Evolutionary conservation across 2,329 filamentous ascomycete species (phyloP), one percentile per base, ranked within the genome.

Genomic region (Calonectria honghensis): DNA sequence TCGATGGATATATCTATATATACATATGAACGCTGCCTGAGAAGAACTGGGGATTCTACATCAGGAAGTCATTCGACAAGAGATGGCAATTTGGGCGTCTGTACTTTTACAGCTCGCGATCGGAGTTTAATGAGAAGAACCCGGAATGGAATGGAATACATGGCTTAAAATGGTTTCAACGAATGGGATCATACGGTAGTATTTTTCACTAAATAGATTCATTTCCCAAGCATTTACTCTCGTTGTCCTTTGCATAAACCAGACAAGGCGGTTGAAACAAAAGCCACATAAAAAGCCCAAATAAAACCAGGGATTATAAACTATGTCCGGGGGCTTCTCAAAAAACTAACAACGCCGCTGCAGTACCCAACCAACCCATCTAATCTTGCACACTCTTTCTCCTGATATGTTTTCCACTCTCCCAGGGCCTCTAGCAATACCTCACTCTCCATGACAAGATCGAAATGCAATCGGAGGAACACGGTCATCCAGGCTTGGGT

Each of bases 401-500:
- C 92, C 84, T 96, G 94, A 80, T 94, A 91, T 35, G 85, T 85
- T 83, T 93, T 93, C 95, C 95, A 98, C 79, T 90, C 89, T 68
- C 85, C 84, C 74, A 98, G 85, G 61, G 91, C 91, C 1, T 85
- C 86, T 59, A 92, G 88, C 18, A 96, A 84, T 37, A 84, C 80
- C 77, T 87, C 85, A 83, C 81, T 90, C 82, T 86, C 88, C 86
- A 87, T 87, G 52, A 91, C 85, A 48, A 89, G 76, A 77, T 92
- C 90, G 76, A 90, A 91, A 84, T 98, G 96, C 51, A 98, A 87
- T 63, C 93, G 91, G 73, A 99, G 84, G 81, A 98, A 98, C 1
- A 98, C 96, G 2, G 94, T 93, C 96, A 99, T 98, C 96, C 97
- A 99, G 0, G 96, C 95, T 85, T 98, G 96, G 20, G 95, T 94